Percentiles rank a stretch among this genome's conserved stretches.
Conservation (phyloP, 2,329 filamentous ascomycete species). For the Fusarium lateritium region DNA sequence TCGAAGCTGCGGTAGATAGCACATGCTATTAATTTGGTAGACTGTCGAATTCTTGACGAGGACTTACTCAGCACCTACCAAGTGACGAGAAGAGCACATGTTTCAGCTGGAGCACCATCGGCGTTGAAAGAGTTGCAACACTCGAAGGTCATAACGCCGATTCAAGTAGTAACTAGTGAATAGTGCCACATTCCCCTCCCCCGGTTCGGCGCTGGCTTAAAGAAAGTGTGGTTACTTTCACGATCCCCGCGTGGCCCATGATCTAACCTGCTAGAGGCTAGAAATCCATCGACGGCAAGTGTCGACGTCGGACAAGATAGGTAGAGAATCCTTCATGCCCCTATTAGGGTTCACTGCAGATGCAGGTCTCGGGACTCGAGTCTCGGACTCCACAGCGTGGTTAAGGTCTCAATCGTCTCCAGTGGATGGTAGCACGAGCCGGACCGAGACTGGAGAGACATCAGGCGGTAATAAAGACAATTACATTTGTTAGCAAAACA, state of each 20-base stretch:
- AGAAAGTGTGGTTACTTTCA: slow-evolving; percentile 19
- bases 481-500: slow-evolving; percentile 2
- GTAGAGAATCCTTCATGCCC: slow-evolving; percentile 15
- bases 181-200: slow-evolving; percentile 11
- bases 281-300: slow-evolving; percentile 3
- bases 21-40: not conserved
- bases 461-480: slow-evolving; percentile 8
- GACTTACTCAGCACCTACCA: not conserved
- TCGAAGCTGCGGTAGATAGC: not conserved
- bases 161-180: slow-evolving; percentile 5
- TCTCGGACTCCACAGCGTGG: slow-evolving; percentile 36
- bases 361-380: slow-evolving; percentile 33
- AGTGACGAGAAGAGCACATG: not conserved
- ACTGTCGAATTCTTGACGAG: too few species aligned
- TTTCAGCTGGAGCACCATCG: slow-evolving; percentile 1
- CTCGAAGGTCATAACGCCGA: not conserved
- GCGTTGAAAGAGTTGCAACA: not conserved
- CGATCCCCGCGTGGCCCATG: slow-evolving; percentile 9
- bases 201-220: slow-evolving; percentile 7
- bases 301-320: slow-evolving; percentile 16
- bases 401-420: slow-evolving; percentile 17
- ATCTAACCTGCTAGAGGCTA: slow-evolving; percentile 9
- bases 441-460: slow-evolving; percentile 18
- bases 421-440: slow-evolving; percentile 17
- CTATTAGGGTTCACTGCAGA: slow-evolving; percentile 32